These are phyloP conservation scores for Echinochloa phyllopogon DNA, from an alignment of 176 grass and related monocot species.

Conservation along the genomic window DNA sequence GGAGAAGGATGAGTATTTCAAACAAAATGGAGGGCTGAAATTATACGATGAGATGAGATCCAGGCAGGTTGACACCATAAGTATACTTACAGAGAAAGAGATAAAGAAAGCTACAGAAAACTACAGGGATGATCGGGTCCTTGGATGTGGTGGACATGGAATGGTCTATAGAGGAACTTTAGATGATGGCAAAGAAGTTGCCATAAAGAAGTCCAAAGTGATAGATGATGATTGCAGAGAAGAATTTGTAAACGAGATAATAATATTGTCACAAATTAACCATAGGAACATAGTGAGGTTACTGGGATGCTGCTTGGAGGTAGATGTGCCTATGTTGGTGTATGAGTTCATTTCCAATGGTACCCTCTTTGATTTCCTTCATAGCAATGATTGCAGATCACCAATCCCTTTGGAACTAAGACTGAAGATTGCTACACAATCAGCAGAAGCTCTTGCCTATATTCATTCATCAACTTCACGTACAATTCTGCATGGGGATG, in stretches of 20 bases:
- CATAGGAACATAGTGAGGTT: conserved; percentile 4
- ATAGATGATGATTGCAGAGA: conserved; percentile 2
- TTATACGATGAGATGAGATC: not conserved
- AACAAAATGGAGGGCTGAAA: not conserved
- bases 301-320: not conserved
- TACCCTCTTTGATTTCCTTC: conserved; percentile 17
- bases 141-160: not conserved
- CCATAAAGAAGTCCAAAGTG: conserved; percentile 18
- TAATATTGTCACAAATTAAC: conserved; percentile 17
- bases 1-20: not conserved
- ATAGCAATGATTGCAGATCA: not conserved
- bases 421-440: conserved; percentile 45
- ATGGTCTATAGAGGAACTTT: conserved; percentile 17
- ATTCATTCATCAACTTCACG: conserved; percentile 49
- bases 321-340: conserved; percentile 8
- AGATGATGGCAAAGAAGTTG: not conserved
- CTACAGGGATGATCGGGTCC: too few species aligned
- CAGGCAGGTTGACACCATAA: not conserved
- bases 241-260: conserved; percentile 24
- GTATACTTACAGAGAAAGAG: too few species aligned
- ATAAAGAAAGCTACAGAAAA: too few species aligned
- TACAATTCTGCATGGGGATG: conserved; percentile 53
- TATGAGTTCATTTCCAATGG: conserved; percentile 7
- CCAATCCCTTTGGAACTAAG: conserved; percentile 43
- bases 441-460: conserved; percentile 51